These are phyloP conservation scores for Ustilago xerochloae DNA, from an alignment of 1,284 basidiomycete species.

Conservation along the genomic window DNA sequence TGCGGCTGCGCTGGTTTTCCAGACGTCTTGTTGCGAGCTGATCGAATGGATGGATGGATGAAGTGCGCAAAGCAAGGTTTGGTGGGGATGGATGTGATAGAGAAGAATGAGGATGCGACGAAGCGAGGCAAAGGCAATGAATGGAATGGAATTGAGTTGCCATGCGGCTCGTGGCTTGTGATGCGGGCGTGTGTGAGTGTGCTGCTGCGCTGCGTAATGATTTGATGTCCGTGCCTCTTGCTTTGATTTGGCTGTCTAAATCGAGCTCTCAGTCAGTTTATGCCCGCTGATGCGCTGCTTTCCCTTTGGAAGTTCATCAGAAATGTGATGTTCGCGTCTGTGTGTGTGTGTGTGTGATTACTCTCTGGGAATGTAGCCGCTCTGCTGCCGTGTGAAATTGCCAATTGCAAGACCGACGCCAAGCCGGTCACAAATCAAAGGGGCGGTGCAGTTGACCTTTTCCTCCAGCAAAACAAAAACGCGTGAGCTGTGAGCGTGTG, in stretches of 20 bases:
- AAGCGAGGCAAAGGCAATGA: not conserved
- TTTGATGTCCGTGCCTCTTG: not conserved
- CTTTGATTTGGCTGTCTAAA: no score
- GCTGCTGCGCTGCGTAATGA: not conserved
- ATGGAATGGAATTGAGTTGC: not conserved
- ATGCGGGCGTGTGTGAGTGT: not conserved
- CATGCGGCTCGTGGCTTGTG: conserved; percentile 9
- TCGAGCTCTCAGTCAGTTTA: no score
- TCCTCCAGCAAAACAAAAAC: not conserved
- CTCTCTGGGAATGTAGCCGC: not conserved
- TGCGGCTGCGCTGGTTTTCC: not conserved
- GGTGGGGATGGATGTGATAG: conserved; percentile 1
- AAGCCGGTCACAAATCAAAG: not conserved
- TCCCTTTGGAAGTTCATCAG: not conserved
- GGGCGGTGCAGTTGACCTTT: not conserved
- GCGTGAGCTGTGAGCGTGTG: no score
- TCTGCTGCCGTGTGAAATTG: not conserved
- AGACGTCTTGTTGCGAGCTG: no score
- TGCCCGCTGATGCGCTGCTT: not conserved
- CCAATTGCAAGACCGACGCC: no score
- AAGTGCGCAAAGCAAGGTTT: conserved; percentile 7
- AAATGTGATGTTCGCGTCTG: no score
- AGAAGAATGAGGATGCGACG: not conserved
- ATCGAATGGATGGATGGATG: not conserved
- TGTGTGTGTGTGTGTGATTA: not conserved